Evolutionary conservation across 176 grass and related monocot genomes (phyloP), one percentile per base, ranked within the genome.

Genomic region (Guadua angustifolia): DNA sequence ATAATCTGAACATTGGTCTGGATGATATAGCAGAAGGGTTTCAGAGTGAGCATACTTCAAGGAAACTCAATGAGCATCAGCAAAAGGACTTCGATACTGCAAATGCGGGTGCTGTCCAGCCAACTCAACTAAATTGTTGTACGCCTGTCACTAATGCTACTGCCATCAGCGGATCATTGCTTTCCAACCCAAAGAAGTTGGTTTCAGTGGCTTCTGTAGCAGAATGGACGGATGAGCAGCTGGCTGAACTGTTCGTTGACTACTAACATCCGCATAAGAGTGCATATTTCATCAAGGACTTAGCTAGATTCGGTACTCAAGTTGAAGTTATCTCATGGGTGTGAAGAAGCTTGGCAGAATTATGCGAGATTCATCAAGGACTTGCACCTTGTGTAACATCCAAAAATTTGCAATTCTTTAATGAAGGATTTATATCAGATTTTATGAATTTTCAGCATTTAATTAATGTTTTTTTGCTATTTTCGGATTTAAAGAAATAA

Each of bases 151-250:
- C 14, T 29, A 29, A 64, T 44, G 77, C 69, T 44, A 13, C 44
- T 72, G 5, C 35, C 18, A 64, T 51, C 6, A 24, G 15, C 21
- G 64, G 36, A 38, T 42, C 71, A 40, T 42, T 65, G 17, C 22
- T 43, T 44, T 52, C 73, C 2, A 35, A 38, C 25, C 47, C 36
- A 51, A 80, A 65, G 2, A 73, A 33, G 6, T 6, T 13, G 5
- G 11, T 73, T 63, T 50, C 79, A 1, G 71, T 82, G 15, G 51
- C 71, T 77, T 42, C 74, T 69, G 32, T 50, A n/a, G 61, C 56
- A 47, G 72, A 43, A 72, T 89, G 88, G 88, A 89, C 88, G 1
- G 72, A 89, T 16, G 78, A 89, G 25, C 88, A 89, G 38, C 56
- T 86, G 45, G 77, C 56, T 66, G 22, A 86, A 82, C 72, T 89